These are phyloP conservation scores for Stenogyne calaminthoides DNA, from an alignment of 305 asterid species.

Conservation along the genomic window DNA sequence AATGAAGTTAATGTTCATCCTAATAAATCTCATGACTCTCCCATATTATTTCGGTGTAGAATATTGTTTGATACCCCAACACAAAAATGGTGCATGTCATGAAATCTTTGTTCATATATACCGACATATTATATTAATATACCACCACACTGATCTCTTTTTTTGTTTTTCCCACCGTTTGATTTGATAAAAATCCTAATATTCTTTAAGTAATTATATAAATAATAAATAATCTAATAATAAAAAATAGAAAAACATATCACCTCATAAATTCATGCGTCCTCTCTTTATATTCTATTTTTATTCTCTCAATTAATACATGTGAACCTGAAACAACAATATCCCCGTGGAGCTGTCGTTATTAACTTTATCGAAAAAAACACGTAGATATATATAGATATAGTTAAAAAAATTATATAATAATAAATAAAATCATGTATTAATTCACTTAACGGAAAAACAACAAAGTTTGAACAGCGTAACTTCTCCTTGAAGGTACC, in stretches of 20 bases:
- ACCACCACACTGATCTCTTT: neutral
- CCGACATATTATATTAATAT: conserved; percentile 5
- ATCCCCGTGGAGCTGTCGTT: conserved; percentile 32
- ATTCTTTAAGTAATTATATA: neutral
- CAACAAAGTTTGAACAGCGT: conserved; percentile 30
- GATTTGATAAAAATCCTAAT: neutral
- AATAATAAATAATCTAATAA: neutral
- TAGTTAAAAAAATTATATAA: neutral
- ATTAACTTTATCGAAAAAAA: conserved; percentile 33
- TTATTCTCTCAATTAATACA: neutral
- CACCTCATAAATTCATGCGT: neutral
- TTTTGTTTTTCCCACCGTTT: neutral
- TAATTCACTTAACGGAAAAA: conserved; percentile 5
- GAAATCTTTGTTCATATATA: neutral
- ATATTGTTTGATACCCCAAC: too few relatives aligned
- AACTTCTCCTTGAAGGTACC: conserved; percentile 38
- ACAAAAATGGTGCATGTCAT: neutral
- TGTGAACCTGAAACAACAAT: conserved; percentile 31
- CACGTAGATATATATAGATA: neutral
- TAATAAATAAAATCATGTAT: neutral
- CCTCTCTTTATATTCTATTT: neutral
- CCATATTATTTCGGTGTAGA: too few relatives aligned
- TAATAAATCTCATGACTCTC: too few relatives aligned
- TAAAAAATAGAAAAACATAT: neutral
- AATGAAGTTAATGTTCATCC: too few relatives aligned